Base-by-base conservation (phyloP, 768 basidiomycete genomes). In the Trametes cingulata region DNA sequence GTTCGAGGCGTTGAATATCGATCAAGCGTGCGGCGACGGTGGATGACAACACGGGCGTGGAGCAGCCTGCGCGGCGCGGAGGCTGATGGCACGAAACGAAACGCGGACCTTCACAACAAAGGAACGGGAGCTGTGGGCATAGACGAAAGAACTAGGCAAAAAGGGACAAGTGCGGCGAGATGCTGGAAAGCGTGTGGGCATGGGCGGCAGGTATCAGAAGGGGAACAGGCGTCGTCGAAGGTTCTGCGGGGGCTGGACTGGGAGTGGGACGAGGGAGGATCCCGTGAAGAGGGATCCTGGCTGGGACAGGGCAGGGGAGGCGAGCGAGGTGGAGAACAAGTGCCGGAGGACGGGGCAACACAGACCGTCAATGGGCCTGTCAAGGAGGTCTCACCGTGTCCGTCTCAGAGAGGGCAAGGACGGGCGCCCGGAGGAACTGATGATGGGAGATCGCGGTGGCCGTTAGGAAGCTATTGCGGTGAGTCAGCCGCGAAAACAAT, bases 31-130 rank as follows among this genome's bases (percentile, higher is more conserved):
- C 20, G 52, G 22, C 40, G 35, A 24, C 24, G 41, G 14, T 35
- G 41, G 24, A 27, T 24, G 13, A 39, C 19, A 45, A 19, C 37
- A 54, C n/a, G 41, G 36, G 29, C 29, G 42, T 36, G 55, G 46
- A 40, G 36, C 13, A 35, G 37, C 36, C 47, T n/a, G 36, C 55
- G 55, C 55, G 19, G 55, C 55, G 54, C 54, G 15, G 27, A 33
- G 22, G 45, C 22, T 48, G 55, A 56, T 48, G 33, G 55, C 45
- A 47, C 55, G 46, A 39, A 20, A 27, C 19, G 29, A 42, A 48
- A 49, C 29, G 19, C 19, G 35, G 37, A 14, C 41, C n/a, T 57
- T 57, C 47, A 49, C 56, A 41, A 57, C 56, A 49, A 57, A 40
- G 56, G 39, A 36, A 33, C 39, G 55, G 55, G 45, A 47, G 55